Base-by-base conservation (phyloP, 257 asterid genomes). In the Anisodus acutangulus region DNA sequence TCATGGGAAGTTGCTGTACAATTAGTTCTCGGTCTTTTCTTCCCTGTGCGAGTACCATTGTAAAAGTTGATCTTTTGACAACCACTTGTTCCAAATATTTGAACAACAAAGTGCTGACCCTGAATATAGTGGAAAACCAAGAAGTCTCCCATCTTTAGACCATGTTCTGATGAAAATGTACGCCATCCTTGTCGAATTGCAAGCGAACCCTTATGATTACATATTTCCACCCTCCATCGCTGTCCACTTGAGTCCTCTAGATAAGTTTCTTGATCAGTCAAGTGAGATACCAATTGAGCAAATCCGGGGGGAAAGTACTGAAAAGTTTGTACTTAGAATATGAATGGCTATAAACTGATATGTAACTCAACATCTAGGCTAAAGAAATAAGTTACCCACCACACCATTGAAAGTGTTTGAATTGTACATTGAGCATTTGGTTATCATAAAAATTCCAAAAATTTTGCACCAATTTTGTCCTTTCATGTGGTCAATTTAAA, bases 281-380 rank as follows among this genome's bases (percentile, higher is more conserved):
- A 86, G 87, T 84, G 78, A 54, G 63, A n/a, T 81, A 88, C 84
- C 17, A 8, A 62, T 58, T 84, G 81, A 39, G 86, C 91, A 86
- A 90, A 88, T 64, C 19, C 41, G 51, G 93, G 94, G 85, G 98
- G 98, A 87, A 94, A 79, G 88, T 80, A 89, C 98, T 95, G 93
- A 89, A 86, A 85, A 72, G 83, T 16, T 84, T 62, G 51, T 22
- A 69, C 37, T 82, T 84, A 63, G 45, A 39, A 51, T 76, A 12
- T 76, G 63, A 51, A 74, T 49, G 43, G 60, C 85, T 63, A 79
- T 49, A 63, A 55, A 57, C 63, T 49, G 60, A 76, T 76, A 51
- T 22, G 45, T 22, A 49, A 74, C 37, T 22, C 63, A 51, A 22
- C 60, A 74, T 31, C 45, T 74, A 49, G 19, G 12, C 6, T 51